Evolutionary conservation across 805 yeast species (phyloP).

Genomic region (Wickerhamomyces pijperi): DNA sequence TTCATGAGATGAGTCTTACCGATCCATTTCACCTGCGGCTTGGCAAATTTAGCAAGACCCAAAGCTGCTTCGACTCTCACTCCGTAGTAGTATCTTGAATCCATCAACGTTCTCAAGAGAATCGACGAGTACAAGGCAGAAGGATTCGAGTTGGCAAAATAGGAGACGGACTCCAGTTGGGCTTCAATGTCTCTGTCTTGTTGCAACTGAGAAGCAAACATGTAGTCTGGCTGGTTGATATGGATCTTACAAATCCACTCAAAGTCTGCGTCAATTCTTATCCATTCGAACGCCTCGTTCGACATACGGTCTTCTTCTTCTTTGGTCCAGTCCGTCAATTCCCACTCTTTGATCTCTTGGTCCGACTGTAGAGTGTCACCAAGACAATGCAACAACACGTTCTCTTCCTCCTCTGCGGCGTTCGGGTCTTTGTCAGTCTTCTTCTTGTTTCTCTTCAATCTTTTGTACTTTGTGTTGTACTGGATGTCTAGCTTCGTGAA

Average conservation of each 20-base stretch:
- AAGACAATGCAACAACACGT: slow-evolving; percentile 39
- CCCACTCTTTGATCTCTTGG: slow-evolving; percentile 61
- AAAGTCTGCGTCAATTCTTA: slow-evolving; percentile 92
- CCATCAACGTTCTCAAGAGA: slow-evolving; percentile 72
- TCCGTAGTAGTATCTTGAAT: slow-evolving; percentile 78
- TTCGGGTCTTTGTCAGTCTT: slow-evolving; percentile 29
- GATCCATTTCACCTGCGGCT: slow-evolving; percentile 45
- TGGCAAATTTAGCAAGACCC: slow-evolving; percentile 63
- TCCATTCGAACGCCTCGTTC: slow-evolving; percentile 94
- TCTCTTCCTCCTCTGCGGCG: slow-evolving; percentile 24
- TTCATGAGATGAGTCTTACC: slow-evolving; percentile 66
- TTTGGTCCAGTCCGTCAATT: slow-evolving; percentile 53
- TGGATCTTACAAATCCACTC: slow-evolving; percentile 87
- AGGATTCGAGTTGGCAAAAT: slow-evolving; percentile 55
- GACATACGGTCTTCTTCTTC: slow-evolving; percentile 59
- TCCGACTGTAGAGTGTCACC: slow-evolving; percentile 68
- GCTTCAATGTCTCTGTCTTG: slow-evolving; percentile 97
- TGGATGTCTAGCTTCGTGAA: slow-evolving; percentile 86
- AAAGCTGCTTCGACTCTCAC: slow-evolving; percentile 78
- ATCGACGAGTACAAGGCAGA: slow-evolving; percentile 61
- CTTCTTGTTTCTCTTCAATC: slow-evolving; percentile 53
- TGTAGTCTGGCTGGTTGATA: slow-evolving; percentile 85
- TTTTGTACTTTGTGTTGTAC: slow-evolving; percentile 86
- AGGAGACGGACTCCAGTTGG: slow-evolving; percentile 71
- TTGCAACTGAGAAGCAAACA: slow-evolving; percentile 88